These are phyloP conservation scores for Piloderma croceum DNA, from an alignment of 768 basidiomycete genomes.

Conservation along the genomic window DNA sequence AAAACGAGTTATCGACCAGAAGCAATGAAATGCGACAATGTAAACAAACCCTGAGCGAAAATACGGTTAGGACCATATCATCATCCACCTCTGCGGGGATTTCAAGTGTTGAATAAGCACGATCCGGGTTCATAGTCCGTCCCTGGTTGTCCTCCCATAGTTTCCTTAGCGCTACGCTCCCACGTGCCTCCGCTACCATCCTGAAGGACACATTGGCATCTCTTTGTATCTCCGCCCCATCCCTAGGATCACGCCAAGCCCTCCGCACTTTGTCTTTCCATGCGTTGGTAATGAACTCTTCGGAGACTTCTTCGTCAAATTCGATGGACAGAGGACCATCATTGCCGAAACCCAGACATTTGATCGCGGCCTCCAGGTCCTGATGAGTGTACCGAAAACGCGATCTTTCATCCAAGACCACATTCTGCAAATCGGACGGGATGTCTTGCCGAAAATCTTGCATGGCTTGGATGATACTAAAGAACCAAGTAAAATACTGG, in stretches of 20 bases:
- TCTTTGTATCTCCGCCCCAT: conserved; percentile 43
- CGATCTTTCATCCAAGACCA: conserved; percentile 56
- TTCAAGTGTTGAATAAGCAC: conserved; percentile 69
- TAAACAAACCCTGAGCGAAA: conserved; percentile 53
- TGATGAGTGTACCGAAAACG: conserved; percentile 58
- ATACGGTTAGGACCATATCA: conserved; percentile 70
- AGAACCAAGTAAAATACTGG: conserved; percentile 58
- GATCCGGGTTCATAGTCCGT: conserved; percentile 56
- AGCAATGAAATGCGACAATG: conserved; percentile 2
- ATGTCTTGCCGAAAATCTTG: conserved; percentile 41
- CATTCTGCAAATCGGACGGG: conserved; percentile 45
- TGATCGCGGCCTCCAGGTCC: conserved; percentile 45
- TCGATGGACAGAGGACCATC: conserved; percentile 57
- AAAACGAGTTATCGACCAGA: conserved; percentile 3
- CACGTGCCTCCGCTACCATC: conserved; percentile 59
- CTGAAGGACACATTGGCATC: conserved; percentile 65
- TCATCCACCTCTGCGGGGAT: conserved; percentile 71
- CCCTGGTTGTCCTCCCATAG: conserved; percentile 38
- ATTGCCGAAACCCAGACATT: conserved; percentile 60
- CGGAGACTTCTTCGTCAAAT: conserved; percentile 64
- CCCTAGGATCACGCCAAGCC: conserved; percentile 44
- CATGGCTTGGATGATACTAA: conserved; percentile 44
- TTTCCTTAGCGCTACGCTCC: conserved; percentile 43
- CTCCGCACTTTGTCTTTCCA: conserved; percentile 57
- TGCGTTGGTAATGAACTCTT: conserved; percentile 64